Conservation (phyloP, 2,329 filamentous ascomycete species). For the Xylaria multiplex region DNA sequence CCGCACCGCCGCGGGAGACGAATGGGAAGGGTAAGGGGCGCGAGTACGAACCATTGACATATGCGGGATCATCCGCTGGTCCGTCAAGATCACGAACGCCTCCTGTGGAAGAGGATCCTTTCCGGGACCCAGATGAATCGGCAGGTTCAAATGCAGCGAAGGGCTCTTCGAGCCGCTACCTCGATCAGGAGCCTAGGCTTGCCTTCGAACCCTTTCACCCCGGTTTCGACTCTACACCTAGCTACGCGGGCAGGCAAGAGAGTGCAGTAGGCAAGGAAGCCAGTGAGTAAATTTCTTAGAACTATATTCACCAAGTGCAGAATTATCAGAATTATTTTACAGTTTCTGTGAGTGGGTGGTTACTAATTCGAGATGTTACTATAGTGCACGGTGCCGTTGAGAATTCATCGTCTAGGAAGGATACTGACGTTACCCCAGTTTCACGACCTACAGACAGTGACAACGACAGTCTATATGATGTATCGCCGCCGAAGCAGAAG, state of each 20-base stretch:
- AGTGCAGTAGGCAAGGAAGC: slow-evolving; percentile 54
- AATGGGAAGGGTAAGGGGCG: slow-evolving; percentile 46
- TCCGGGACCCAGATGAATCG: slow-evolving; percentile 49
- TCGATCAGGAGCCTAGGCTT: slow-evolving; percentile 44
- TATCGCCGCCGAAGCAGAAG: slow-evolving; percentile 50
- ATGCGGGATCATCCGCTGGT: slow-evolving; percentile 39
- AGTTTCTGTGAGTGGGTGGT: background rate
- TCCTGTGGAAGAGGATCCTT: slow-evolving; percentile 48
- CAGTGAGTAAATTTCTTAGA: slow-evolving; percentile 38
- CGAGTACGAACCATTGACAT: slow-evolving; percentile 47
- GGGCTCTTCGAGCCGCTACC: slow-evolving; percentile 39
- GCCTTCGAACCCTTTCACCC: slow-evolving; percentile 51
- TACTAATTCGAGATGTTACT: slow-evolving; percentile 15
- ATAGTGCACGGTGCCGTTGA: slow-evolving; percentile 53
- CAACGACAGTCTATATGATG: slow-evolving; percentile 54
- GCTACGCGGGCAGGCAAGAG: slow-evolving; percentile 54
- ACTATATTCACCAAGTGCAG: background rate
- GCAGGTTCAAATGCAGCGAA: slow-evolving; percentile 39
- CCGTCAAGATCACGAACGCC: slow-evolving; percentile 47
- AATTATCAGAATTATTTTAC: background rate
- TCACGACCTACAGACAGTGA: slow-evolving; percentile 35
- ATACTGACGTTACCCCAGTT: slow-evolving; percentile 25
- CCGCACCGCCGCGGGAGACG: slow-evolving; percentile 42
- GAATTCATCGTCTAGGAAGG: slow-evolving; percentile 22
- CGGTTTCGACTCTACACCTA: slow-evolving; percentile 49